A percentile compares a stretch with the other conserved stretches of the same genome.
Evolutionary conservation across 2,329 filamentous ascomycete species (phyloP).

Genomic region (Aspergillus sp.): DNA sequence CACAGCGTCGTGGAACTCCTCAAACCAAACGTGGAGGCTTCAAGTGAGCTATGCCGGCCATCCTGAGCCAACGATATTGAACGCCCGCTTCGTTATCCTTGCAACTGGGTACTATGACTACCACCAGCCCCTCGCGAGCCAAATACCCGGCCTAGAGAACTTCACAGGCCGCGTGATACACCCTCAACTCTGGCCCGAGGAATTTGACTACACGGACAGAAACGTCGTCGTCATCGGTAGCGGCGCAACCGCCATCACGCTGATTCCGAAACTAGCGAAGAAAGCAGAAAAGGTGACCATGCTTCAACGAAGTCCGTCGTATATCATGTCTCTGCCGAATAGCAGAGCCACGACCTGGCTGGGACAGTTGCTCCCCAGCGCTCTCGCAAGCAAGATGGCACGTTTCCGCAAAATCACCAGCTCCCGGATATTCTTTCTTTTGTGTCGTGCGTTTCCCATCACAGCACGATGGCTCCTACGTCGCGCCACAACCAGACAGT

Average conservation of each 20-base stretch:
- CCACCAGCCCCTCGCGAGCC: constrained; percentile 55
- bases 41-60: background rate
- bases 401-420: background rate
- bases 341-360: background rate
- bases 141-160: constrained; percentile 63
- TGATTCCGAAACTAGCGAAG: constrained; percentile 66
- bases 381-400: background rate
- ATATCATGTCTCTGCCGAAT: constrained; percentile 53
- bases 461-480: constrained; percentile 47
- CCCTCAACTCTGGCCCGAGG: constrained; percentile 72
- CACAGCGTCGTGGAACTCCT: background rate
- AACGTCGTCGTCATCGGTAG: constrained; percentile 69
- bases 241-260: constrained; percentile 74
- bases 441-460: constrained; percentile 53
- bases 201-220: constrained; percentile 63
- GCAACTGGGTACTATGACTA: constrained; percentile 50
- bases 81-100: background rate
- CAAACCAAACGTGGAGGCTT: too few species aligned
- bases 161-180: constrained; percentile 64
- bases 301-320: constrained; percentile 73
- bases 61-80: background rate
- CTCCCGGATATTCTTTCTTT: constrained; percentile 37
- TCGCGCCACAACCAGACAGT: constrained; percentile 42
- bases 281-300: constrained; percentile 67
- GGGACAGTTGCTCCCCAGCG: background rate